Evolutionary conservation across 2,329 filamentous ascomycete species (phyloP), one percentile per base, ranked within the genome.

Genomic region (Macroventuria anomochaeta): DNA sequence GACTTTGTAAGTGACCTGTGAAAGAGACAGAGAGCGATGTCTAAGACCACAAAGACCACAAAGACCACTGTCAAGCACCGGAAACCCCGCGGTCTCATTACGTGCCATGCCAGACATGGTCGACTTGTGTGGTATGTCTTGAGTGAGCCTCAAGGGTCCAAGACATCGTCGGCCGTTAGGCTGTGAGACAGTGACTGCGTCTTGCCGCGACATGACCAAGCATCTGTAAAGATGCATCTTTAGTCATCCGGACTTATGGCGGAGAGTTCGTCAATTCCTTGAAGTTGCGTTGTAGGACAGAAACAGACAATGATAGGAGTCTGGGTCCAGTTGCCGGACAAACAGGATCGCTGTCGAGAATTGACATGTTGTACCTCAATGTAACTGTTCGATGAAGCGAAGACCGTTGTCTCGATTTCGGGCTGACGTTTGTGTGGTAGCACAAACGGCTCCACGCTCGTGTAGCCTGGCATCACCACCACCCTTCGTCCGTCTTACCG

Each of bases 391-490:
- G 11, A n/a, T n/a, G n/a, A 33, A 38, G 2, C 10, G 46, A 29
- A 5, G 7, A 23, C 34, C 23, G 21, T 34, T 23, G 36, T 46
- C 29, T 42, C 39, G 26, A 25, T 33, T 13, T 37, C 28, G 20
- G n/a, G 11, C n/a, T 54, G 51, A 44, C 33, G 15, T 44, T 20
- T 23, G 7, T 17, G 17, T 31, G 8, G 51, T 47, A 20, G 39
- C 28, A 39, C 51, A 21, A 40, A 48, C 51, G 51, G 44, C 51
- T 47, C 51, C 51, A 44, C 39, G 20, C 28, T 40, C 29, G 42
- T 15, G 49, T 46, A 23, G 37, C 41, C n/a, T 21, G 23, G 25
- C 28, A 33, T 46, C 18, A 18, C 18, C 26, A 15, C 40, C 34
- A 40, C 15, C 34, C n/a, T 21, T 46, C 20, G 18, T 37, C 42